Evolutionary conservation across 441 rosid genomes (phyloP).

Genomic region (Eruca vesicaria): DNA sequence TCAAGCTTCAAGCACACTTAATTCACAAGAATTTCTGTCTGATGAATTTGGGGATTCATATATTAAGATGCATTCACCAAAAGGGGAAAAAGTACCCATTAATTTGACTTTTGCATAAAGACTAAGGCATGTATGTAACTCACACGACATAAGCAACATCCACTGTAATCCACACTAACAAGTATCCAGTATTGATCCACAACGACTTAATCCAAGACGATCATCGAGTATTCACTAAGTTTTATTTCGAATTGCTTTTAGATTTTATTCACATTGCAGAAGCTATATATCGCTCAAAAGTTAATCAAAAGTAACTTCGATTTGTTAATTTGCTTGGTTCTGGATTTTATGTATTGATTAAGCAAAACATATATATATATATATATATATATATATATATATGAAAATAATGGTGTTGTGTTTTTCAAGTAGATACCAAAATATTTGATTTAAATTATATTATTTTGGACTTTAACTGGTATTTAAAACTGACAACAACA

Average conservation of each 20-base stretch:
- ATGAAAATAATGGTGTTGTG: not conserved
- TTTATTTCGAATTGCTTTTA: not conserved
- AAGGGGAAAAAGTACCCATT: too few species aligned
- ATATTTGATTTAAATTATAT: not conserved
- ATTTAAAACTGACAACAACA: not conserved
- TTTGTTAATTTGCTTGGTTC: not conserved
- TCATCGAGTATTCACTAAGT: not conserved
- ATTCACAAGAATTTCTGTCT: too few species aligned
- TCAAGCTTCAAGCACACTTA: too few species aligned
- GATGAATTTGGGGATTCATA: too few species aligned
- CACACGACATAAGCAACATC: too few species aligned
- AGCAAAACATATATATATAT: too few species aligned
- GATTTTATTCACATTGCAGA: not conserved
- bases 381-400: too few species aligned
- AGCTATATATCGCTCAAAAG: not conserved
- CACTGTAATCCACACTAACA: not conserved
- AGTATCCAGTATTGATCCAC: not conserved
- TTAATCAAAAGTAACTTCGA: not conserved
- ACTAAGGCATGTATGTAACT: too few species aligned
- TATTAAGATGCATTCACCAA: too few species aligned
- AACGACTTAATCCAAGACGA: not conserved
- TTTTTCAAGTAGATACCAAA: not conserved
- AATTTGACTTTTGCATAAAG: too few species aligned
- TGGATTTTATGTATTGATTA: not conserved
- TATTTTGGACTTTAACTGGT: not conserved